phyloP scores from a whole-genome alignment of 305 asterid species.

The Lippia alba region DNA sequence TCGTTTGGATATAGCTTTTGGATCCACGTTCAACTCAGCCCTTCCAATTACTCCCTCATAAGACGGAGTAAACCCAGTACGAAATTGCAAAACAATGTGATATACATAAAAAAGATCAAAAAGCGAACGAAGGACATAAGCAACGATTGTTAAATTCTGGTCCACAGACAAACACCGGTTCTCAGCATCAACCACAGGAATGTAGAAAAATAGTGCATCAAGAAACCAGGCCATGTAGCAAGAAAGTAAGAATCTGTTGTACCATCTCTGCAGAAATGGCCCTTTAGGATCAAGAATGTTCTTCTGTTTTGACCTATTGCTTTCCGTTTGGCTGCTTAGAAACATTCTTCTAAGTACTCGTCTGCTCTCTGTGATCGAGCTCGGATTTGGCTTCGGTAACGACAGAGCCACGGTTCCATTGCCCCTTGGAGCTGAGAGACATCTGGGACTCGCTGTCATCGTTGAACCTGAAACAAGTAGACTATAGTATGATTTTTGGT shows the following conservation, averaged over 20 bases:
- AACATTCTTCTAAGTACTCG: too few relatives aligned
- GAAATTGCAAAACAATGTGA: conserved; percentile 66
- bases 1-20: conserved; percentile 54
- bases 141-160: conserved; percentile 39
- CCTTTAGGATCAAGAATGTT: conserved; percentile 49
- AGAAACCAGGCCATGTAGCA: conserved; percentile 56
- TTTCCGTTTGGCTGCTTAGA: too few relatives aligned
- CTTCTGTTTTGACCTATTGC: too few relatives aligned
- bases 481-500: not conserved
- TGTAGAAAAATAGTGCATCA: conserved; percentile 75
- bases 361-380: too few relatives aligned
- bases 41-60: conserved; percentile 67
- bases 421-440: conserved; percentile 30
- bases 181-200: conserved; percentile 47
- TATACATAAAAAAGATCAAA: conserved; percentile 55
- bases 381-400: too few relatives aligned
- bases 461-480: conserved; percentile 48
- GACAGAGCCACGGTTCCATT: too few relatives aligned
- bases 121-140: conserved; percentile 63
- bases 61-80: conserved; percentile 65
- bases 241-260: conserved; percentile 54
- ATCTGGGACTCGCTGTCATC: conserved; percentile 47
- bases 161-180: conserved; percentile 57
- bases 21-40: conserved; percentile 44
- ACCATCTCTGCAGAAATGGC: conserved; percentile 53